A percentile compares a stretch with the other conserved stretches of the same genome.
Evolutionary conservation across 2,329 filamentous ascomycete genomes (phyloP).

Genomic region (Diaporthe humulicola): DNA sequence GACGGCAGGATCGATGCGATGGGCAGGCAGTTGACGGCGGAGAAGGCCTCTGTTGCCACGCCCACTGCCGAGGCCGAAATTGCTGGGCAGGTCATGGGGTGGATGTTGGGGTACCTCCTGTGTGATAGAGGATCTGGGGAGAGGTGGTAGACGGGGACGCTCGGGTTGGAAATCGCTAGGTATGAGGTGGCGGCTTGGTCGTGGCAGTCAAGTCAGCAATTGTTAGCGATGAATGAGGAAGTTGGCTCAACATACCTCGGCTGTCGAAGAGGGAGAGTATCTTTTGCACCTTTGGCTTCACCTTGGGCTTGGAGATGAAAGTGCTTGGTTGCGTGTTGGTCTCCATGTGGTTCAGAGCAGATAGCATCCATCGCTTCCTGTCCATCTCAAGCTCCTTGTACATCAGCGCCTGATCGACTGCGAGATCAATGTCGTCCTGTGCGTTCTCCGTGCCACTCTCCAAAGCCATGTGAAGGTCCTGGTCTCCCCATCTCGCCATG

Average conservation of each 20-base stretch:
- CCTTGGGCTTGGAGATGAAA: conserved; percentile 37
- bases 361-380: conserved; percentile 53
- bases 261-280: conserved; percentile 66
- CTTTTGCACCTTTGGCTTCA: conserved; percentile 46
- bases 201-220: conserved; percentile 25
- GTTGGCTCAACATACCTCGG: conserved; percentile 55
- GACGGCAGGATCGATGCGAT: conserved; percentile 70
- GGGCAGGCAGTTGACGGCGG: conserved; percentile 64
- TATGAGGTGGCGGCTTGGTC: conserved; percentile 62
- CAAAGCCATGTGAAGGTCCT: neutral
- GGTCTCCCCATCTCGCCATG: conserved; percentile 62
- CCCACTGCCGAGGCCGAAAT: conserved; percentile 53
- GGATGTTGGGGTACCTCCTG: conserved; percentile 54
- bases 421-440: neutral
- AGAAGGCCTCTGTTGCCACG: conserved; percentile 59
- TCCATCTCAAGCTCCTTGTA: conserved; percentile 63
- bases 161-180: conserved; percentile 58
- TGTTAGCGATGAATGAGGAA: conserved; percentile 41
- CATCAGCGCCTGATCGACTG: conserved; percentile 57
- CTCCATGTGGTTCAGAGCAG: conserved; percentile 61
- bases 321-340: conserved; percentile 46
- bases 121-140: conserved; percentile 56
- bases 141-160: conserved; percentile 60
- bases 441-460: neutral
- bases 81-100: conserved; percentile 55